Percentiles rank a stretch among this genome's conserved stretches.
These are phyloP conservation scores for Lumnitzera racemosa DNA, from an alignment of 345 rosid species.

Conservation along the genomic window DNA sequence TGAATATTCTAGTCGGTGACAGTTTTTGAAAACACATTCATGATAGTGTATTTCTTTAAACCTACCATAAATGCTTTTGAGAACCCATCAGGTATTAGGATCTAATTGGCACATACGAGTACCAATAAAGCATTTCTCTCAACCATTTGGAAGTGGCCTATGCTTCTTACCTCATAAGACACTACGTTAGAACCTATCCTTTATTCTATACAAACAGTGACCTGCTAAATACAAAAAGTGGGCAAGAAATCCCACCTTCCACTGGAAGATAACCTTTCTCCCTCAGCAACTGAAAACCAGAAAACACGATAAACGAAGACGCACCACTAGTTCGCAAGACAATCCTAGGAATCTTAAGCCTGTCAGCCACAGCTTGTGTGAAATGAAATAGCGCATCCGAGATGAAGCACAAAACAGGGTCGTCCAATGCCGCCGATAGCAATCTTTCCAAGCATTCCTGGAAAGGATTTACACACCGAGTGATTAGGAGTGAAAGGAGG, in stretches of 20 bases:
- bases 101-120: not conserved
- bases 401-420: constrained; percentile 19
- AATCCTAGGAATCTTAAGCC: constrained; percentile 17
- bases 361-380: constrained; percentile 22
- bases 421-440: constrained; percentile 6
- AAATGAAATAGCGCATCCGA: constrained; percentile 20
- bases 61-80: too few species aligned
- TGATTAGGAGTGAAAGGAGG: constrained; percentile 11
- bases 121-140: too few species aligned
- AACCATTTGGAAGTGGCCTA: too few species aligned
- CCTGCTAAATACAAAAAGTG: not conserved
- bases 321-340: constrained; percentile 27
- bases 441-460: constrained; percentile 17
- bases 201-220: not conserved
- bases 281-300: constrained; percentile 23
- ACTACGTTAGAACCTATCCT: not conserved
- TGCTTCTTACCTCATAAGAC: too few species aligned
- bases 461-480: constrained; percentile 12
- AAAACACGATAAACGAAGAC: constrained; percentile 19
- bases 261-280: constrained; percentile 27
- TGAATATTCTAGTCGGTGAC: too few species aligned
- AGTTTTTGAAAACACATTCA: too few species aligned
- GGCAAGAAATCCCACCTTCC: constrained; percentile 11
- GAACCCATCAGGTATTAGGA: not conserved
- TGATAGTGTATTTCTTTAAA: too few species aligned